Percentiles rank a stretch among this genome's conserved stretches.
Evolutionary conservation across 2,329 filamentous ascomycete genomes (phyloP).

Genomic region (Fonsecaea nubica): DNA sequence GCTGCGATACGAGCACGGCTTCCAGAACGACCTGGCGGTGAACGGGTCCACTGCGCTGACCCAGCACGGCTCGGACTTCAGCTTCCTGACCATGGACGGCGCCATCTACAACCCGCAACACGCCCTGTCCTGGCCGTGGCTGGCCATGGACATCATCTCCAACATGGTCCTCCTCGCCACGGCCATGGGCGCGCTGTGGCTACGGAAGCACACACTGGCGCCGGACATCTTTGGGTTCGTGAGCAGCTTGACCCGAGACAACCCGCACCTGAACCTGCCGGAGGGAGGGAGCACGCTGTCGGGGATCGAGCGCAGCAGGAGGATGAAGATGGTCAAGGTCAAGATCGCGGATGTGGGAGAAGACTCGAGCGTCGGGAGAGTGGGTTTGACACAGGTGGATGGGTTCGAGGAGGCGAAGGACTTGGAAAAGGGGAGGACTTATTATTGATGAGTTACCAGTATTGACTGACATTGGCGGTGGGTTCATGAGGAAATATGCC

Average conservation of each 20-base stretch:
- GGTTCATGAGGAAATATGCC: neutral
- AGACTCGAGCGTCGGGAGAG: constrained; percentile 4
- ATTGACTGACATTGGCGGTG: no score
- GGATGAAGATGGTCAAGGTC: constrained; percentile 11
- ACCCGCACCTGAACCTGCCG: constrained; percentile 14
- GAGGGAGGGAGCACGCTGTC: constrained; percentile 13
- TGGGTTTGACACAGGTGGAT: constrained; percentile 9
- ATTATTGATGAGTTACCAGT: neutral
- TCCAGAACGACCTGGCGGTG: constrained; percentile 7
- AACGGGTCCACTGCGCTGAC: constrained; percentile 7
- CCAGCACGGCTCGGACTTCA: constrained; percentile 13
- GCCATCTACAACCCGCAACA: constrained; percentile 27
- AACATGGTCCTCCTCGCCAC: constrained; percentile 21
- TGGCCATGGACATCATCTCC: constrained; percentile 25
- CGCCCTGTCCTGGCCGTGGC: constrained; percentile 26
- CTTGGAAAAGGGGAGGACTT: constrained; percentile 13
- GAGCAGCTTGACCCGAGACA: constrained; percentile 19
- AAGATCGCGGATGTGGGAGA: constrained; percentile 21
- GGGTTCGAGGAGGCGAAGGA: constrained; percentile 4
- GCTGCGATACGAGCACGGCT: constrained; percentile 7
- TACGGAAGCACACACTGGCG: constrained; percentile 25
- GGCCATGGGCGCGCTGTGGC: constrained; percentile 18
- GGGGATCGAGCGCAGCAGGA: constrained; percentile 16
- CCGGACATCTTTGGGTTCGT: constrained; percentile 24
- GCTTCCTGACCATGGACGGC: constrained; percentile 12